Conservation (phyloP, 2,329 filamentous ascomycete species). For the Bimuria novae-zelandiae region DNA sequence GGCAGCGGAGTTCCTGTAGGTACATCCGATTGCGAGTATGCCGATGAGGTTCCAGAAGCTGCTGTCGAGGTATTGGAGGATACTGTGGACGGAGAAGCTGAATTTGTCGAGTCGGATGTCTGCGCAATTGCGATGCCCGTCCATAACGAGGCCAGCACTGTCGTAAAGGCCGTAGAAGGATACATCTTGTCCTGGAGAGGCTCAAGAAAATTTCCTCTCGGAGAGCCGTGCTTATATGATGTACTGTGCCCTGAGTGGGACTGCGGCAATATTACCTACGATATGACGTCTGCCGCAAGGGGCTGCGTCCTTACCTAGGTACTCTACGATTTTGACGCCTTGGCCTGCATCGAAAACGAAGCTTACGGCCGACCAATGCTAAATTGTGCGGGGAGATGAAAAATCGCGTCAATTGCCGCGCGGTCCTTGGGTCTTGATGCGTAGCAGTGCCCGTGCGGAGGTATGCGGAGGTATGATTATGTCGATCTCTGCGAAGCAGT, state of each 20-base stretch:
- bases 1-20: conserved; percentile 42
- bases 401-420: not conserved
- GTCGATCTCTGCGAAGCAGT: not conserved
- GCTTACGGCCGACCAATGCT: not conserved
- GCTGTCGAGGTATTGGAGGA: not conserved
- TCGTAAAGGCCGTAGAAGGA: not conserved
- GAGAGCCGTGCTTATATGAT: not conserved
- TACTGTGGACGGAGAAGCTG: not conserved
- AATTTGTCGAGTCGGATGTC: not conserved
- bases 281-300: not conserved
- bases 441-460: not conserved
- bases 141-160: not conserved
- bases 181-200: not conserved
- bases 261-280: not conserved
- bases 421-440: not conserved
- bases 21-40: conserved; percentile 30
- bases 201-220: not conserved
- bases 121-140: not conserved
- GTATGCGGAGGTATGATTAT: not conserved
- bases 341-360: not conserved
- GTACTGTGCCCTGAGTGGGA: too few species aligned
- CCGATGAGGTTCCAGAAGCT: conserved; percentile 10
- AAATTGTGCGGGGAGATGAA: not conserved
- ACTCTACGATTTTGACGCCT: not conserved
- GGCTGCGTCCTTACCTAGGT: too few species aligned